These are phyloP conservation scores for Leucogyrophana mollusca DNA, from an alignment of 768 basidiomycete genomes.

Conservation along the genomic window DNA sequence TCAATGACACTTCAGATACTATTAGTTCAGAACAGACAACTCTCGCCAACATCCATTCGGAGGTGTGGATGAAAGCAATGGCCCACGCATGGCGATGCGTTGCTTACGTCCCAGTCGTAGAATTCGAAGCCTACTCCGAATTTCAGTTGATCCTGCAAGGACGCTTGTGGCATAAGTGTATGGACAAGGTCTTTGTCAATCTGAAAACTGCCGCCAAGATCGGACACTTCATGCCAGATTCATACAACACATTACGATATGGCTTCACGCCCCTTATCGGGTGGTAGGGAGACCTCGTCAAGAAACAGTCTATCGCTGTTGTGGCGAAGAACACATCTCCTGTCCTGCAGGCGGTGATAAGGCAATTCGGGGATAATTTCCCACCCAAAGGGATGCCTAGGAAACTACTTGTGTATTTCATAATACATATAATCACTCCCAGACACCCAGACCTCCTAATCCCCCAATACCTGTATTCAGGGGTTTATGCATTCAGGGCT, in stretches of 20 bases:
- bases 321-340: slow-evolving; percentile 8
- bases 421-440: too few species aligned
- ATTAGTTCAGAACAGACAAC: too few species aligned
- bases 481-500: too few species aligned
- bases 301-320: slow-evolving; percentile 7
- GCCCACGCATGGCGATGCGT: slow-evolving; percentile 4
- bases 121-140: neutral
- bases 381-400: too few species aligned
- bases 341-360: too few species aligned
- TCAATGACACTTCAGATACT: too few species aligned
- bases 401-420: too few species aligned
- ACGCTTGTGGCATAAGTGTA: neutral
- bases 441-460: too few species aligned
- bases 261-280: slow-evolving; percentile 14
- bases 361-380: too few species aligned
- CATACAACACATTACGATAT: neutral
- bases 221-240: neutral
- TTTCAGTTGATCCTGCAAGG: neutral
- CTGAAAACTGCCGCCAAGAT: neutral
- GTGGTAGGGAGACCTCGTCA: slow-evolving; percentile 13
- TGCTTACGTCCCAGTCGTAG: neutral
- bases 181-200: neutral
- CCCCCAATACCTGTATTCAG: too few species aligned
- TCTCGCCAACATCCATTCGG: too few species aligned
- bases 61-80: too few species aligned